These are phyloP conservation scores for Paraleonurus japonicus DNA, from an alignment of 257 asterid genomes.

Conservation along the genomic window DNA sequence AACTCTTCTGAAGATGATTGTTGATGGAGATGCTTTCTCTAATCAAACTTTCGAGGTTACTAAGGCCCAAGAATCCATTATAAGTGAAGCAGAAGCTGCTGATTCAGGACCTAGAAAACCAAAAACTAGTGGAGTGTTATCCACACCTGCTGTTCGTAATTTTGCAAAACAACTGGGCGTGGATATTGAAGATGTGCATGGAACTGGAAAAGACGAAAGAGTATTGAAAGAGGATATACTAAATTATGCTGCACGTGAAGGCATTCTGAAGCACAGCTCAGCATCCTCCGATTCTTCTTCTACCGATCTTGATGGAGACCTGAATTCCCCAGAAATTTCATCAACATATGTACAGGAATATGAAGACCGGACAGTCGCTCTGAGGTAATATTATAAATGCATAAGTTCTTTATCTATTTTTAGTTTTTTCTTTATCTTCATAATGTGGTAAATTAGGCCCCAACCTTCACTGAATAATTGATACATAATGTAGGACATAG, in stretches of 20 bases:
- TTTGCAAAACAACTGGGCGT: conserved; percentile 69
- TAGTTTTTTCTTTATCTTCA: background rate
- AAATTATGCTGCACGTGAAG: conserved; percentile 49
- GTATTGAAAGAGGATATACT: conserved; percentile 71
- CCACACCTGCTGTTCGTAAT: conserved; percentile 87
- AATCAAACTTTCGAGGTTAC: conserved; percentile 33
- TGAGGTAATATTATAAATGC: conserved; percentile 48
- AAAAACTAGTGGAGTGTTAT: conserved; percentile 45
- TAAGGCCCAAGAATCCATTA: conserved; percentile 33
- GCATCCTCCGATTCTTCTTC: conserved; percentile 23
- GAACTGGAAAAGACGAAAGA: conserved; percentile 79
- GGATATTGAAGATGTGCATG: conserved; percentile 60
- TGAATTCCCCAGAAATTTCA: conserved; percentile 32
- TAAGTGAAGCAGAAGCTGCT: conserved; percentile 32
- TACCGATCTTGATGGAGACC: conserved; percentile 32
- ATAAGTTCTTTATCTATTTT: background rate
- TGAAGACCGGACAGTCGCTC: conserved; percentile 59
- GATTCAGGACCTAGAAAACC: conserved; percentile 37
- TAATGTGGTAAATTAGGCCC: background rate
- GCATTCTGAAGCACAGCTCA: conserved; percentile 40
- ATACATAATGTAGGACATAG: too few relatives aligned
- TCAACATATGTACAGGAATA: conserved; percentile 39
- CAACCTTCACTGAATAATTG: too few relatives aligned
- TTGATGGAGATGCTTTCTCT: conserved; percentile 47
- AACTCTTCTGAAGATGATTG: conserved; percentile 69